phyloP scores from a whole-genome alignment of 2,329 filamentous ascomycete species.

The Fusarium vanettenii region DNA sequence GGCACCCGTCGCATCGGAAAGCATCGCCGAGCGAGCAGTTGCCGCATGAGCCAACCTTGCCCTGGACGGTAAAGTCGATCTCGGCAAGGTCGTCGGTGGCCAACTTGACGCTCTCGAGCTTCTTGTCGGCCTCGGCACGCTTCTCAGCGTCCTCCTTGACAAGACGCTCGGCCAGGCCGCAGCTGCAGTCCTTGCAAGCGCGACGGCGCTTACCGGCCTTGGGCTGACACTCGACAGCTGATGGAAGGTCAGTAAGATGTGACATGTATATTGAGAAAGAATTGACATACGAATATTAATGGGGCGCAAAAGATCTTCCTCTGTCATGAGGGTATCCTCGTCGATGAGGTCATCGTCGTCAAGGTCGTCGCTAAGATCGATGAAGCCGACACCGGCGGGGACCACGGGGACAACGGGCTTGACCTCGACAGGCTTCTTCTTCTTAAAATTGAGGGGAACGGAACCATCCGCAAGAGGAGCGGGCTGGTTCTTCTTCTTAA shows the following conservation, averaged over 20 bases:
- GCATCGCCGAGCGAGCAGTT: constrained; percentile 96
- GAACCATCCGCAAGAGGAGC: constrained; percentile 35
- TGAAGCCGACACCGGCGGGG: constrained; percentile 73
- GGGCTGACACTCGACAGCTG: constrained; percentile 86
- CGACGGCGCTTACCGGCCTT: constrained; percentile 89
- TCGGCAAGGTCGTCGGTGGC: constrained; percentile 82
- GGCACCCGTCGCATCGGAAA: constrained; percentile 78
- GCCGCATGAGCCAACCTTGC: constrained; percentile 93
- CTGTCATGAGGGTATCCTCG: constrained; percentile 86
- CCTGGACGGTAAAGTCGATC: constrained; percentile 96
- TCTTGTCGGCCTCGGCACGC: constrained; percentile 71
- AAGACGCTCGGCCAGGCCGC: constrained; percentile 86
- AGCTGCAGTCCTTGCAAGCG: constrained; percentile 98
- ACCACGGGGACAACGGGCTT: constrained; percentile 57
- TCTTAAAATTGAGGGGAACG: constrained; percentile 56
- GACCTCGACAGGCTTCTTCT: constrained; percentile 50
- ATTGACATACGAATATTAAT: constrained; percentile 80
- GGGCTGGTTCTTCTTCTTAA: constrained; percentile 50
- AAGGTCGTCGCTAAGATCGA: constrained; percentile 74
- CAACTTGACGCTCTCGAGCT: constrained; percentile 78
- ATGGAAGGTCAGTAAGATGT: constrained; percentile 15
- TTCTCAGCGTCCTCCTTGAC: constrained; percentile 86
- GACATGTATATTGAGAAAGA: neutral
- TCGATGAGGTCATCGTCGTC: constrained; percentile 89
- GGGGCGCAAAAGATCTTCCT: constrained; percentile 83